Evolutionary conservation across 1,284 basidiomycete genomes (phyloP).

Genomic region (Laetiporus sulphureus): DNA sequence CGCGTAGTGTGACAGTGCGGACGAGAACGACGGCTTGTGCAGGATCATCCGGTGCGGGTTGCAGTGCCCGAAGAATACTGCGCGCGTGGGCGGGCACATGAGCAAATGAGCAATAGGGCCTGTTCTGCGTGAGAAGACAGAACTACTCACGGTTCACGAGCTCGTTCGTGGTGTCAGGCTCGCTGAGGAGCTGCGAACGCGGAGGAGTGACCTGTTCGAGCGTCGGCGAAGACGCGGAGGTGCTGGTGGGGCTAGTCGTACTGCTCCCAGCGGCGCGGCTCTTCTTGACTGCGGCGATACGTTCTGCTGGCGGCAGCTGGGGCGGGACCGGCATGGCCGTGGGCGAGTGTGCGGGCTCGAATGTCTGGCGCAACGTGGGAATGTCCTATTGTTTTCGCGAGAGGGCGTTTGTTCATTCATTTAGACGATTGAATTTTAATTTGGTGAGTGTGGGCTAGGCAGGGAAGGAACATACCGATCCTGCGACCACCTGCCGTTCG

Average conservation of each 20-base stretch:
- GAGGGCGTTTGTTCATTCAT: too few species aligned
- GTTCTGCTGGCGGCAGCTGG: too few species aligned
- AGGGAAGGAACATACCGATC: conserved; percentile 8
- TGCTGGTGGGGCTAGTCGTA: background rate
- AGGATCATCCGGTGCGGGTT: conserved; percentile 69
- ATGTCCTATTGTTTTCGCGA: too few species aligned
- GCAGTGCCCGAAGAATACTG: conserved; percentile 77
- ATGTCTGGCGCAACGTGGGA: too few species aligned
- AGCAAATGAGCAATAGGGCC: conserved; percentile 2
- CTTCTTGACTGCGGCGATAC: background rate
- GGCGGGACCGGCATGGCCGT: too few species aligned
- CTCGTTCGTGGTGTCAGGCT: conserved; percentile 60
- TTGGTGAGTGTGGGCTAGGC: too few species aligned
- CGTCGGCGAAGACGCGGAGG: conserved; percentile 1
- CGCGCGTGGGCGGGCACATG: conserved; percentile 2
- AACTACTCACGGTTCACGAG: conserved; percentile 59
- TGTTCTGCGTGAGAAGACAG: conserved; percentile 7
- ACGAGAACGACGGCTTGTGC: conserved; percentile 68
- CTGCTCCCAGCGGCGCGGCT: background rate
- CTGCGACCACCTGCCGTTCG: conserved; percentile 9
- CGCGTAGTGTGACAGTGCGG: conserved; percentile 52
- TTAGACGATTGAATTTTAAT: too few species aligned
- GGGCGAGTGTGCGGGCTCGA: too few species aligned
- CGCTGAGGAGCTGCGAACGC: conserved; percentile 32
- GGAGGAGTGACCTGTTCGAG: conserved; percentile 1